Conservation (phyloP, 2,329 filamentous ascomycete species). For the Colletotrichum euphorbiae region DNA sequence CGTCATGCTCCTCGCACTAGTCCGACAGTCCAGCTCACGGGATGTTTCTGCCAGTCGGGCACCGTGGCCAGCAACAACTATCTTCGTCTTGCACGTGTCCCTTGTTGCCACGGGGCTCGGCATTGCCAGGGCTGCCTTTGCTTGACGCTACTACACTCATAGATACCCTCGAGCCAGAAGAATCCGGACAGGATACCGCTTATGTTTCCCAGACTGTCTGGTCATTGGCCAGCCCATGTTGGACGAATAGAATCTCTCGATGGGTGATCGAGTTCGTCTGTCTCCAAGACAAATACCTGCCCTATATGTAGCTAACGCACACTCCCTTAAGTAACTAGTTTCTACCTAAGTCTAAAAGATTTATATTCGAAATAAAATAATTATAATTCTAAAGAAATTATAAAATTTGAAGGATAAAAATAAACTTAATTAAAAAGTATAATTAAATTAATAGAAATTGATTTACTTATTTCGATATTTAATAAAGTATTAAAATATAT, state of each 20-base stretch:
- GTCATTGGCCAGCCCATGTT: not conserved
- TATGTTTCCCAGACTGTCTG: constrained; percentile 17
- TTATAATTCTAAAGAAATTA: no score
- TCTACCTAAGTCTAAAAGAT: no score
- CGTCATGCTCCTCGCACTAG: not conserved
- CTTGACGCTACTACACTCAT: constrained; percentile 1
- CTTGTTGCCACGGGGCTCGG: constrained; percentile 5
- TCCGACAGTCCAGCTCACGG: constrained; percentile 11
- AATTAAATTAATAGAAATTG: no score
- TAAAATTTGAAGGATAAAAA: no score
- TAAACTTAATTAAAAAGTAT: no score
- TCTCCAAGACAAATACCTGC: no score
- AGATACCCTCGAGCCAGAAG: constrained; percentile 14
- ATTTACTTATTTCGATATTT: no score
- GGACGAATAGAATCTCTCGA: constrained; percentile 27
- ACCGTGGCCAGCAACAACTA: constrained; percentile 14
- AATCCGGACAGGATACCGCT: constrained; percentile 10
- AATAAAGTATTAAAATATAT: no score
- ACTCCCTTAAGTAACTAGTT: no score
- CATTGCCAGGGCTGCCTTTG: constrained; percentile 24
- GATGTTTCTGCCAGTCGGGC: constrained; percentile 36
- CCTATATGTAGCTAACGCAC: no score
- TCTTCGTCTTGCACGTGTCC: constrained; percentile 36
- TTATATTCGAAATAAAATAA: no score
- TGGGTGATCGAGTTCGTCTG: constrained; percentile 34